Evolutionary conservation across 495 filamentous ascomycete species (phyloP), one percentile per base, ranked within the genome.

Genomic region (Aspergillus cavernicola): DNA sequence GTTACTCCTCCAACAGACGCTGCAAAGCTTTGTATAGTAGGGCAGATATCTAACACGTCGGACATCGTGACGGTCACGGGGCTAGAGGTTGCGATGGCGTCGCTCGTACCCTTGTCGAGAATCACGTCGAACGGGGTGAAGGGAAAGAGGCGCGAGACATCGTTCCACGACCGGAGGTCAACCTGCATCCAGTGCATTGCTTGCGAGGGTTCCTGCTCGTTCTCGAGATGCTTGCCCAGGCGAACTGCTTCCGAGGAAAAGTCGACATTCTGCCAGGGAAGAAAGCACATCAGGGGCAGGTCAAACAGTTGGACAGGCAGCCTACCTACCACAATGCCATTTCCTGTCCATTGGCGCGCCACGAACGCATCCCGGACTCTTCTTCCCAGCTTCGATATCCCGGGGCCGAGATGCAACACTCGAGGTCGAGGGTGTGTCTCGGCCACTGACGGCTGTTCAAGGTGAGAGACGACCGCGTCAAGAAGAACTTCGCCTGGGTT

Each of bases 221-320:
- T 39, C 53, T 73, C 70, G 9, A 12, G 13, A 8, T 67, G 56
- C 39, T 57, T 57, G 3, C 72, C 72, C 1, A 68, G 54, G 11
- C 72, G 72, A 9, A 75, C 68, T 33, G 72, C 72, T 55, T 73
- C 72, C 44, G 59, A 44, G 46, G 72, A 75, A 26, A 75, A 75
- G 46, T 75, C 72, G 19, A 67, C 70, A 43, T 75, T 75, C 72
- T 75, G 24, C 20, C 0, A 36, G 15, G 33, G n/a, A n/a, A n/a
- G n/a, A n/a, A n/a, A n/a, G n/a, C n/a, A n/a, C n/a, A n/a, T n/a
- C 9, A 15, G 15, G 35, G 26, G 13, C 15, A 26, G 13, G 33
- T 47, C 11, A 52, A 33, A 16, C 9, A 22, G 23, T 43, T 8
- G 6, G 4, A 10, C 20, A 40, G n/a, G 4, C 18, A 16, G 6